A percentile compares a stretch with the other conserved stretches of the same genome.
Conservation (phyloP, 225 moss, liverwort and hornwort genomes). For the Thuidium tamariscinum region DNA sequence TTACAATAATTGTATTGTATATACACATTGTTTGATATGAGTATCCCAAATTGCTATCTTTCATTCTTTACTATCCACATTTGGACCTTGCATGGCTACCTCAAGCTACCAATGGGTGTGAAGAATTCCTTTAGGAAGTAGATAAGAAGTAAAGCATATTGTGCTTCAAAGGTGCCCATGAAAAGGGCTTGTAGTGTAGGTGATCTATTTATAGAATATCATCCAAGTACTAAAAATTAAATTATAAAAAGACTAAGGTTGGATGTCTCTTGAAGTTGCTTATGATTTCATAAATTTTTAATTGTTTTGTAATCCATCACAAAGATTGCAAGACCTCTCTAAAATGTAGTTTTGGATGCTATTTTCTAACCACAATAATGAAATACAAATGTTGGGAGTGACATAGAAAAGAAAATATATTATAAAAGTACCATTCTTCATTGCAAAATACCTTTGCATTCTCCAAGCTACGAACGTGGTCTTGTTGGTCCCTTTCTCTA, state of each 20-base stretch:
- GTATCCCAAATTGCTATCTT: neutral
- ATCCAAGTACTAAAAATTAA: neutral
- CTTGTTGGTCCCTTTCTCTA: constrained; percentile 26
- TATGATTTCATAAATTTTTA: neutral
- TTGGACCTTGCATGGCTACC: neutral
- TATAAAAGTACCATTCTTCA: neutral
- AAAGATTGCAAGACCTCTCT: neutral
- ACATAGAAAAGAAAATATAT: neutral
- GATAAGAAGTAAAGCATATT: neutral
- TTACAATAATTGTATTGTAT: neutral
- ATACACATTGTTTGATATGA: neutral
- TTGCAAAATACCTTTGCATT: constrained; percentile 33
- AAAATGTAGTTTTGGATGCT: rapidly evolving
- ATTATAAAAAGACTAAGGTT: too few relatives aligned
- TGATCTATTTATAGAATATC: neutral
- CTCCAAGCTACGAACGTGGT: constrained; percentile 22
- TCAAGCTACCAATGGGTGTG: neutral
- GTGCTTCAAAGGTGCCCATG: too few relatives aligned
- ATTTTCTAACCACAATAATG: neutral
- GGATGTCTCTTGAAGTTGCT: neutral
- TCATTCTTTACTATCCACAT: neutral
- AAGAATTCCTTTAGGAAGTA: neutral
- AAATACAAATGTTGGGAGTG: neutral
- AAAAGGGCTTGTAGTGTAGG: too few relatives aligned
- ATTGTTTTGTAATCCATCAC: neutral